Evolutionary conservation across 495 filamentous ascomycete genomes (phyloP), one percentile per base, ranked within the genome.

Genomic region (Lophium mytilinum): DNA sequence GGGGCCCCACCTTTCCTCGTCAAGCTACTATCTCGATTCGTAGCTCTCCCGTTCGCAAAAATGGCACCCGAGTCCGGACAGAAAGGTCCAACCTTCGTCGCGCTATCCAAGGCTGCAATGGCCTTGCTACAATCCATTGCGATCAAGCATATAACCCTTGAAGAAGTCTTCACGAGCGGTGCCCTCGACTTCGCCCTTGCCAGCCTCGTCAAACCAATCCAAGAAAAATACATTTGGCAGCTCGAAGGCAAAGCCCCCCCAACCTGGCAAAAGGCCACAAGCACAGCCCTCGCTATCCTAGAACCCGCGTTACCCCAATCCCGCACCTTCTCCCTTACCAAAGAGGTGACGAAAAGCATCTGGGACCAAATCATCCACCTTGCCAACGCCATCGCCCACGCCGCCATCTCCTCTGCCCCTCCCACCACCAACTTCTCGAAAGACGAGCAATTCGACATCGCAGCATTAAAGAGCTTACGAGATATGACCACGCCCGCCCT

Each of bases 31-130:
- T 78, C 87, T 6, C 78, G 86, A 37, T 80, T 95, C 42, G 79
- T 82, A 17, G 82, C 80, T 0, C 66, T 98, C 12, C 81, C 89
- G 3, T 88, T 86, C 66, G 66, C 57, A 47, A 40, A 55, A n/a
- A 40, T 15, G 19, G 36, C 11, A 15, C 30, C 21, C 15, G 58
- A 46, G 11, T 47, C 40, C 6, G 37, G 41, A 45, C 57, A 46
- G 21, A 53, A 65, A 11, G 52, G 56, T 1, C 83, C 86, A 2
- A 90, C 88, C 1, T 96, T 87, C 66, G 81, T 98, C 48, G 90
- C 93, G 15, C 80, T 97, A 64, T 90, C 90, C 0, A 94, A 90
- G 66, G 77, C 81, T 18, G 78, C 83, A 45, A 93, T 94, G 73
- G 74, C 77, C 14, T 76, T 90, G 36, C 68, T 92, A 0, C 76